phyloP scores from a whole-genome alignment of 2,329 filamentous ascomycete species.

The Beauveria caledonica region DNA sequence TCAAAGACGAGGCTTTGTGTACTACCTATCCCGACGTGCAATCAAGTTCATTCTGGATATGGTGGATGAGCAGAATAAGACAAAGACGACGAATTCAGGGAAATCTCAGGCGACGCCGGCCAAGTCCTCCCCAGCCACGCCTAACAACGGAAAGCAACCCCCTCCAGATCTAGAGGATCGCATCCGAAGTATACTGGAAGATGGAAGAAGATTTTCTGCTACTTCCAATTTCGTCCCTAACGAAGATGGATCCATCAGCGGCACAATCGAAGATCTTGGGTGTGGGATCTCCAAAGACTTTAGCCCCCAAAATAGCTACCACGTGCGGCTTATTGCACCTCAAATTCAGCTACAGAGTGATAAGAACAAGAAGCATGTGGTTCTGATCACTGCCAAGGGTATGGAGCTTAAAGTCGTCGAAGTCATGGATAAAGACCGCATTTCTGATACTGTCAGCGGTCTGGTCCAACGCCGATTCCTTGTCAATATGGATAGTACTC shows the following conservation, averaged over 20 bases:
- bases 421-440: constrained; percentile 92
- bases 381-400: constrained; percentile 90
- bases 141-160: constrained; percentile 46
- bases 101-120: constrained; percentile 22
- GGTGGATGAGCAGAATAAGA: constrained; percentile 83
- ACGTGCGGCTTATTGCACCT: constrained; percentile 88
- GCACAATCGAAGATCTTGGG: constrained; percentile 53
- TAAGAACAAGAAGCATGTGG: constrained; percentile 94
- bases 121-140: constrained; percentile 29
- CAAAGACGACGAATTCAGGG: constrained; percentile 37
- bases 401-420: constrained; percentile 98
- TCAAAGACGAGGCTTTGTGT: constrained; percentile 90
- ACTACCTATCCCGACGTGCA: constrained; percentile 90
- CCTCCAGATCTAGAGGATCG: constrained; percentile 67
- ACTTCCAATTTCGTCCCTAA: constrained; percentile 24
- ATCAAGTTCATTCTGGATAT: constrained; percentile 98
- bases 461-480: constrained; percentile 91
- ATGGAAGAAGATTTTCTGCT: constrained; percentile 70
- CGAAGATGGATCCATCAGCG: constrained; percentile 25
- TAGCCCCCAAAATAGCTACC: constrained; percentile 84
- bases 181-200: constrained; percentile 76
- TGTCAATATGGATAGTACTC: constrained; percentile 92
- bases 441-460: constrained; percentile 88
- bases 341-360: constrained; percentile 98
- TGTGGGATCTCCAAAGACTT: constrained; percentile 82